phyloP scores from a whole-genome alignment of 306 rosid genomes.

The Pueraria montana region DNA sequence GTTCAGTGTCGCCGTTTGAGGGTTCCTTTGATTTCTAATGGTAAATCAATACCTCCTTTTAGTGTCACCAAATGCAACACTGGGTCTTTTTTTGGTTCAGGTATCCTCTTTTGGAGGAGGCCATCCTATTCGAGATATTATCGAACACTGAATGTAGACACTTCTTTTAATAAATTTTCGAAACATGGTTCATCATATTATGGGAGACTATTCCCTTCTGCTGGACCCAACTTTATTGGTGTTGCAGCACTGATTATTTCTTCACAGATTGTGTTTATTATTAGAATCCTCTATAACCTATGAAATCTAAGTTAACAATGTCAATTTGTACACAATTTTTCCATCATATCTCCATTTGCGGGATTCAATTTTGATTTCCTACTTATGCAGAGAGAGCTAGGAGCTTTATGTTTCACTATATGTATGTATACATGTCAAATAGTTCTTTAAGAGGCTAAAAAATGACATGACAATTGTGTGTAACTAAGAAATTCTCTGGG shows the following conservation, averaged over 20 bases:
- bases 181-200: not conserved
- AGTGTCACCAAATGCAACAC: constrained; percentile 35
- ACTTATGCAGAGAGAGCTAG: too few relatives aligned
- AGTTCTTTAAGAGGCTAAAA: too few relatives aligned
- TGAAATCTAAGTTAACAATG: not conserved
- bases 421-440: too few relatives aligned
- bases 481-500: too few relatives aligned
- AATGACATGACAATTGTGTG: too few relatives aligned
- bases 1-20: constrained; percentile 48
- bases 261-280: not conserved
- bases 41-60: constrained; percentile 15
- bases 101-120: not conserved
- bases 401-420: too few relatives aligned
- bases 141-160: not conserved
- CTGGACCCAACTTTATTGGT: not conserved
- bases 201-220: too few relatives aligned
- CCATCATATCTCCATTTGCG: not conserved
- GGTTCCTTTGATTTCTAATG: constrained; percentile 42
- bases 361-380: too few relatives aligned
- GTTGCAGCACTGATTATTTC: not conserved
- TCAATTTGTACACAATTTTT: not conserved
- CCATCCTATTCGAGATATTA: not conserved
- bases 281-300: not conserved
- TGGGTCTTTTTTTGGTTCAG: constrained; percentile 14
- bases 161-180: not conserved